Conservation (phyloP, 768 basidiomycete genomes). For the Suillus decipiens region DNA sequence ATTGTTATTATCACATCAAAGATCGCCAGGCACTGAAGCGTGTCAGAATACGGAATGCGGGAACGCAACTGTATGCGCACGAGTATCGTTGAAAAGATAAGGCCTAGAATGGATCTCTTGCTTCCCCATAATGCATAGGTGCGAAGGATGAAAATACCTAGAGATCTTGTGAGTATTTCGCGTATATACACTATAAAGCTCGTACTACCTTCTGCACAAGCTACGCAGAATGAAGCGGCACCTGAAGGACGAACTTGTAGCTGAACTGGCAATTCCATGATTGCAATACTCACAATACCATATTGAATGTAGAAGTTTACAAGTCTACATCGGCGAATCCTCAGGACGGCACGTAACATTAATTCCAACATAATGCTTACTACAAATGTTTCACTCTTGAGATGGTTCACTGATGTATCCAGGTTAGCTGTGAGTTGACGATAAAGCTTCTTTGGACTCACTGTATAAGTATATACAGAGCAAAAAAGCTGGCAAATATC, state of each 20-base stretch:
- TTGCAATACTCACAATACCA: not conserved
- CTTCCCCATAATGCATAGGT: conserved; percentile 3
- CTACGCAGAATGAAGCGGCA: not conserved
- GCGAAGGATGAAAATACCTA: conserved; percentile 2
- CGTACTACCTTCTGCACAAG: not conserved
- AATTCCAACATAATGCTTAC: not conserved
- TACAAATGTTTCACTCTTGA: not conserved
- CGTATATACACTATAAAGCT: not conserved
- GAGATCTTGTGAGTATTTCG: not conserved
- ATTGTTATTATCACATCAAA: not conserved
- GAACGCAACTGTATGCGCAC: not conserved
- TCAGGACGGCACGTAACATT: not conserved
- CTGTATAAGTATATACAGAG: not conserved
- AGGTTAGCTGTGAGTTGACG: not conserved
- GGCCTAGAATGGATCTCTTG: not conserved
- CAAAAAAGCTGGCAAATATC: conserved; percentile 1
- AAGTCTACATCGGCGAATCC: not conserved
- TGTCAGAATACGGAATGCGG: not conserved
- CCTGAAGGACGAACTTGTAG: not conserved
- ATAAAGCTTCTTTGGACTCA: not conserved
- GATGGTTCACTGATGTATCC: not conserved
- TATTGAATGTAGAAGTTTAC: not conserved
- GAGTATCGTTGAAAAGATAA: not conserved
- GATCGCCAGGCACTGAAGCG: not conserved
- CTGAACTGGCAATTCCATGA: not conserved